These are phyloP conservation scores for Entelexis paramagnoliae DNA, from an alignment of 1,139 yeast species.

Conservation along the genomic window DNA sequence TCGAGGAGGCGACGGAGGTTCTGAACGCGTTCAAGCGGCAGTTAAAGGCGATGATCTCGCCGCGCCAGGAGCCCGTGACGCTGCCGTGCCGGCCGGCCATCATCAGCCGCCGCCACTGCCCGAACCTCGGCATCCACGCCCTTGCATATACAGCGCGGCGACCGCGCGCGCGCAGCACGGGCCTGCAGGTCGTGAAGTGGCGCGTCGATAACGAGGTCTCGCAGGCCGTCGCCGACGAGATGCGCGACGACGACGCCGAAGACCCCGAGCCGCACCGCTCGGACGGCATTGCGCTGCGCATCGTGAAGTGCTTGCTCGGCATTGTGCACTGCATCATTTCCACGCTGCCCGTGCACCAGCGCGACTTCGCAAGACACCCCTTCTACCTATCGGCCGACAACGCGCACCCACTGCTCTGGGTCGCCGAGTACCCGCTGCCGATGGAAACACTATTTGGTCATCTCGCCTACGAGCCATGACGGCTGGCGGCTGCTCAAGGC, in stretches of 20 bases:
- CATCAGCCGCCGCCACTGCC: constrained; percentile 16
- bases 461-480: too few relatives aligned
- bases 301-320: constrained; percentile 22
- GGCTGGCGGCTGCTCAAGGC: too few relatives aligned
- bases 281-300: constrained; percentile 13
- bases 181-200: constrained; percentile 14
- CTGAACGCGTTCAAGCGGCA: constrained; percentile 18
- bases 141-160: constrained; percentile 13
- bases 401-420: constrained; percentile 5
- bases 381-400: not conserved
- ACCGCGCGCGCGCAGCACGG: not conserved
- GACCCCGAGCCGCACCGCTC: not conserved
- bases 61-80: constrained; percentile 16
- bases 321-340: constrained; percentile 23
- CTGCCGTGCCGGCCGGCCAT: constrained; percentile 19
- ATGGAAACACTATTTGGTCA: constrained; percentile 21
- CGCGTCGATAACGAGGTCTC: constrained; percentile 14
- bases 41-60: constrained; percentile 19
- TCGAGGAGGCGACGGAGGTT: constrained; percentile 21
- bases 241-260: constrained; percentile 7
- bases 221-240: constrained; percentile 5
- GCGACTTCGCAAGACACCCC: constrained; percentile 6
- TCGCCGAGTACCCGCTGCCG: constrained; percentile 24
- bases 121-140: constrained; percentile 22
- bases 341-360: constrained; percentile 22